Percentiles rank a stretch among this genome's conserved stretches.
Evolutionary conservation across 2,329 filamentous ascomycete genomes (phyloP).

Genomic region (Ilyonectria destructans): DNA sequence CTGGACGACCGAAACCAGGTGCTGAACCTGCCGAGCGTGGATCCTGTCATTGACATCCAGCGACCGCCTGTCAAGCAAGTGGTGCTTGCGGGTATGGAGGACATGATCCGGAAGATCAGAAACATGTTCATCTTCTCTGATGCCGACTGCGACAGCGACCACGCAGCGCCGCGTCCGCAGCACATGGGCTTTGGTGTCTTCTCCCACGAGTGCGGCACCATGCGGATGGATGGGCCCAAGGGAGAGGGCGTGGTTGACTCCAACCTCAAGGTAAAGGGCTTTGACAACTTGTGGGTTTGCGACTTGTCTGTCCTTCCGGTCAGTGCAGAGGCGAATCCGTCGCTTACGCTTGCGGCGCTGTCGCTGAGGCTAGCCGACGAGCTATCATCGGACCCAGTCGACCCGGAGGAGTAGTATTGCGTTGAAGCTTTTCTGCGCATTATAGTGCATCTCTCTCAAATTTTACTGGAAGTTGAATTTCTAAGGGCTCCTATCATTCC

Average conservation of each 20-base stretch:
- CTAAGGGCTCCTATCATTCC: too few relatives aligned
- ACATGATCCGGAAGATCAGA: background rate
- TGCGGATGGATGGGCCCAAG: constrained; percentile 36
- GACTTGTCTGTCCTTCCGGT: constrained; percentile 38
- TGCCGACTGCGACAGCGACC: background rate
- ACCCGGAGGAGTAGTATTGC: too few relatives aligned
- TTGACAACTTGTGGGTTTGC: constrained; percentile 37
- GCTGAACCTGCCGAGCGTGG: constrained; percentile 27
- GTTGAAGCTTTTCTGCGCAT: too few relatives aligned
- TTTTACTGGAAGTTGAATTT: too few relatives aligned
- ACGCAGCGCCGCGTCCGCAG: constrained; percentile 28
- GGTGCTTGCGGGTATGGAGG: constrained; percentile 34
- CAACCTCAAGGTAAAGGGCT: constrained; percentile 26
- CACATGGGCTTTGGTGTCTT: constrained; percentile 39
- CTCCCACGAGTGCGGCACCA: constrained; percentile 39
- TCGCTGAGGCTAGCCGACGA: constrained; percentile 36
- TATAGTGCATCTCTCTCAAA: too few relatives aligned
- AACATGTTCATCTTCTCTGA: constrained; percentile 25
- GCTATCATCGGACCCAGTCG: constrained; percentile 4
- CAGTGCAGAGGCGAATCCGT: constrained; percentile 36
- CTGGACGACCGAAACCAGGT: constrained; percentile 32
- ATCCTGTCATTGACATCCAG: constrained; percentile 30
- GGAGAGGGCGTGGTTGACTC: constrained; percentile 26
- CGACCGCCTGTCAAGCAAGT: constrained; percentile 24
- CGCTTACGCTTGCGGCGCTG: constrained; percentile 34